These are phyloP conservation scores for Coelastrella sp. DNA, from an alignment of 139 green algal genomes.

Conservation along the genomic window DNA sequence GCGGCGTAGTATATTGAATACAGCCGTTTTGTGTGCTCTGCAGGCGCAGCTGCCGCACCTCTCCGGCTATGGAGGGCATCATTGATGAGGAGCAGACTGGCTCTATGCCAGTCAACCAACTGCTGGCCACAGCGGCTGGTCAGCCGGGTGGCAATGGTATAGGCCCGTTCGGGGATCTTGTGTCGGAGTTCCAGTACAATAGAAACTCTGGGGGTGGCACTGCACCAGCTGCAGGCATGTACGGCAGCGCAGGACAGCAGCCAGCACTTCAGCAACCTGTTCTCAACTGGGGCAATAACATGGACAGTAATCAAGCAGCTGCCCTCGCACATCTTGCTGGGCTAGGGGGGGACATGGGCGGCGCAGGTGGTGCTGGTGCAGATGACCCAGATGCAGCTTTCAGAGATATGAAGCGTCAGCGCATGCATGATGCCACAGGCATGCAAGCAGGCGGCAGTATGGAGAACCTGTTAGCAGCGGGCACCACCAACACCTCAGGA, in stretches of 20 bases:
- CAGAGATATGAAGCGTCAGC: constrained; percentile 36
- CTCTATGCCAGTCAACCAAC: constrained; percentile 9
- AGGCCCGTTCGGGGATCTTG: constrained; percentile 17
- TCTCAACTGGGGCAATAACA: constrained; percentile 11
- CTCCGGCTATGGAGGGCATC: constrained; percentile 29
- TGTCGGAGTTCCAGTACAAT: constrained; percentile 36
- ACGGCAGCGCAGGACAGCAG: constrained; percentile 7
- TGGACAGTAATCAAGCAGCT: constrained; percentile 13
- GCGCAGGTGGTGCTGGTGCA: not conserved
- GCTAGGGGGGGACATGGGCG: not conserved
- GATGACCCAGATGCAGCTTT: not conserved
- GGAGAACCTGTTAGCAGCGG: constrained; percentile 7
- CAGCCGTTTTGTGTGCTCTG: not conserved
- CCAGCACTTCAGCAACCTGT: constrained; percentile 19
- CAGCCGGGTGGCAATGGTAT: not conserved
- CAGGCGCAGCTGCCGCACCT: not conserved
- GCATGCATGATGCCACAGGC: constrained; percentile 16
- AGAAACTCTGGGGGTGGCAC: not conserved
- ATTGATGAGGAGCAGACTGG: constrained; percentile 39
- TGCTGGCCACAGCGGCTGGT: constrained; percentile 4
- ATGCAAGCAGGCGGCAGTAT: not conserved
- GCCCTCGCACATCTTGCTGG: not conserved
- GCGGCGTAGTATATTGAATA: not conserved
- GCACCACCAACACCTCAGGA: constrained; percentile 16
- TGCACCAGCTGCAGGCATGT: not conserved